Base-by-base conservation (phyloP, 768 basidiomycete genomes). In the Gelatoporia subvermispora region DNA sequence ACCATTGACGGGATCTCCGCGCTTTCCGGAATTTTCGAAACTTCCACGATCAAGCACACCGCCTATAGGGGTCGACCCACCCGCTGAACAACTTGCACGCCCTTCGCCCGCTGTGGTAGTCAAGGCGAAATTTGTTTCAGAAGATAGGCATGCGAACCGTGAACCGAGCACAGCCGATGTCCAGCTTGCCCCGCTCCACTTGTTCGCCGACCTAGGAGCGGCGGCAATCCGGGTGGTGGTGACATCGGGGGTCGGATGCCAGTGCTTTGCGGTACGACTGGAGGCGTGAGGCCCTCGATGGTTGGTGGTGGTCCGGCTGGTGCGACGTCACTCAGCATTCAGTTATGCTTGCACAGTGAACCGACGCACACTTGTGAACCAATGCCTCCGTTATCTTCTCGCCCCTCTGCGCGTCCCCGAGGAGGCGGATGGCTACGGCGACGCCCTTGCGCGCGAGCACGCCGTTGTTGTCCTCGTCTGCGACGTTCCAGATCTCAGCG, bases 401-500 rank as follows among this genome's bases (percentile, higher is more conserved):
- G 54, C 84, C 93, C 57, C 84, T 84, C 73, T 98, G 96, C 2
- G 93, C 88, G 75, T 88, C 88, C 3, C 88, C 93, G 52, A 99
- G 92, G 43, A 98, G 75, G 49, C 96, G 77, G n/a, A 95, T 74
- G 22, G 90, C 93, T 51, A 88, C 74, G 16, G 91, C 84, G 58
- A 93, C 89, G 38, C 89, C 88, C 62, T 90, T 93, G 55, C 79
- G 82, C 10, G 92, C 84, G 46, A 99, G 78, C 71, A 85, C 93
- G 2, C 96, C 96, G 52, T 89, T 89, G 73, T 97, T 94, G 25
- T 93, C 85, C 47, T 88, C 84, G 72, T 99, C 96, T 43, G 93
- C 85, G 50, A 98, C 71, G 50, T 73, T 79, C 95, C 96, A 99
- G 54, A 99, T 85, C 70, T 96, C 91, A 39, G 94, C 91, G 53